phyloP scores from a whole-genome alignment of 257 asterid species.

The Fraxinus excelsior region DNA sequence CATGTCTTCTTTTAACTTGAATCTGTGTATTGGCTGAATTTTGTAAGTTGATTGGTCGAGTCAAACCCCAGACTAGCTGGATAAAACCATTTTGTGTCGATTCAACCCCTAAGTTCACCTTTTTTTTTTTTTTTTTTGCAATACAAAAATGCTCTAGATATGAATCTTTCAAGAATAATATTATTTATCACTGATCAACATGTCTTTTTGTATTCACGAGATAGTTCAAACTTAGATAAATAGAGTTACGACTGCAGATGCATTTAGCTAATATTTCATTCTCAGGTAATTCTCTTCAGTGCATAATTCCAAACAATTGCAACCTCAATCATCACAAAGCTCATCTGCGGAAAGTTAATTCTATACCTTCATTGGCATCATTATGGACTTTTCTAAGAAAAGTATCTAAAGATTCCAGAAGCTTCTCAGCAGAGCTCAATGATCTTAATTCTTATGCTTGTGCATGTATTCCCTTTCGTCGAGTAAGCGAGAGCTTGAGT shows the following conservation, averaged over 20 bases:
- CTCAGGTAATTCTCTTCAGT: too few species aligned
- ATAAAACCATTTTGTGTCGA: too few species aligned
- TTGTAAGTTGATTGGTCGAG: too few species aligned
- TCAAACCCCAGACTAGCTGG: too few species aligned
- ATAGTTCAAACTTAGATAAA: not conserved
- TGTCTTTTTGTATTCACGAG: not conserved
- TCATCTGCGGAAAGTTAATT: conserved; percentile 9
- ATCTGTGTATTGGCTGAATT: too few species aligned
- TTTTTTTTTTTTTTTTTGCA: too few species aligned
- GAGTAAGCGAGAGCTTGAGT: conserved; percentile 14
- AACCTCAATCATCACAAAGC: not conserved
- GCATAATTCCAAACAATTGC: not conserved
- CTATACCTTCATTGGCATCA: conserved; percentile 19
- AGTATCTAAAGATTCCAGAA: conserved; percentile 60
- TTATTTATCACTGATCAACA: too few species aligned
- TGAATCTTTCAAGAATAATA: too few species aligned
- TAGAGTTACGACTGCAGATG: not conserved
- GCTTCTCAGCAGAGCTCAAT: conserved; percentile 46
- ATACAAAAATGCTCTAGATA: too few species aligned
- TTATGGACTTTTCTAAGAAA: conserved; percentile 56
- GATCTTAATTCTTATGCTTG: conserved; percentile 36
- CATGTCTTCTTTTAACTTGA: too few species aligned
- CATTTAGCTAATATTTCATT: too few species aligned
- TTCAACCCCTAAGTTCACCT: too few species aligned
- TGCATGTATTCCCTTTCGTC: conserved; percentile 34